Percentiles rank a stretch among this genome's conserved stretches.
These are phyloP conservation scores for Coemansia sp. DNA, from an alignment of 192 early-diverging fungal genomes.

Conservation along the genomic window DNA sequence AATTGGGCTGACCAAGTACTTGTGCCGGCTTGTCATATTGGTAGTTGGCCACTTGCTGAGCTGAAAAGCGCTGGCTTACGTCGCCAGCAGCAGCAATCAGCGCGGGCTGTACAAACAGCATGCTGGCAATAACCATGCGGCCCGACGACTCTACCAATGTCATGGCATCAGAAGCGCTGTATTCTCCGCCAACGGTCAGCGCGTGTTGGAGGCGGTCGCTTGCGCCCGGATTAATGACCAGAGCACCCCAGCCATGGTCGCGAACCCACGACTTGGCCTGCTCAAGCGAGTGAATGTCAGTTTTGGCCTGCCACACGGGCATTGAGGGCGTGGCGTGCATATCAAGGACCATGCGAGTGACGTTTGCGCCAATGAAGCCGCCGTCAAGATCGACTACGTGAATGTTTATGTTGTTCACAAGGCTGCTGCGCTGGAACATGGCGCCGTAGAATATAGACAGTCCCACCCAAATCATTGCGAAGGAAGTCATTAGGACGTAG, in stretches of 20 bases:
- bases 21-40: not conserved
- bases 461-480: slow-evolving; percentile 41
- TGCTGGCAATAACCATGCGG: slow-evolving; percentile 27
- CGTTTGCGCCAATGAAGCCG: slow-evolving; percentile 34
- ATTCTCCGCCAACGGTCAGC: slow-evolving; percentile 21
- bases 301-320: slow-evolving; percentile 27
- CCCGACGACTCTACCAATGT: slow-evolving; percentile 34
- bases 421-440: slow-evolving; percentile 32
- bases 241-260: slow-evolving; percentile 36
- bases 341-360: slow-evolving; percentile 33
- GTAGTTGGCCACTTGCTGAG: slow-evolving; percentile 19
- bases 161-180: slow-evolving; percentile 28
- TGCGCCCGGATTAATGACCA: slow-evolving; percentile 41
- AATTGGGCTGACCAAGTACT: slow-evolving; percentile 13
- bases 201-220: slow-evolving; percentile 26
- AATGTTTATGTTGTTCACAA: slow-evolving; percentile 36
- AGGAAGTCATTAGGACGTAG: slow-evolving; percentile 20
- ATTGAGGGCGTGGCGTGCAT: slow-evolving; percentile 12
- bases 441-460: slow-evolving; percentile 46
- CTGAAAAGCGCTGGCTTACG: slow-evolving; percentile 21
- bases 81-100: slow-evolving; percentile 14
- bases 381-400: slow-evolving; percentile 48
- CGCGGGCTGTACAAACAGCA: slow-evolving; percentile 28
- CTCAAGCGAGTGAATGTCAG: slow-evolving; percentile 10
- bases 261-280: slow-evolving; percentile 28